Evolutionary conservation across 148 eudicot genomes (phyloP).

Genomic region (Rhododendron simsii): DNA sequence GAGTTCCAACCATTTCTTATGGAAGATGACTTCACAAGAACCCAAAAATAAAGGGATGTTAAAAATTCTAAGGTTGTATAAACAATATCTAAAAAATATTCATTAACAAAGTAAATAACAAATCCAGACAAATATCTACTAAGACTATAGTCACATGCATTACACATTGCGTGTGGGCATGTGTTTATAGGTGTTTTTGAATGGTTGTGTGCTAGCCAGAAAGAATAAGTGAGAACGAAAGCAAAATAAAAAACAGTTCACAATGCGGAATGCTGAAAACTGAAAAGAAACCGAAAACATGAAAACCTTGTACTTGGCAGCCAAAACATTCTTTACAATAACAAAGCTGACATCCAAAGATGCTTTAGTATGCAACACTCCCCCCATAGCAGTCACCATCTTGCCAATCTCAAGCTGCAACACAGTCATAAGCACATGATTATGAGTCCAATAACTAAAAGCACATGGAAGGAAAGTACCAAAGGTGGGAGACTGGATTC

Average conservation of each 20-base stretch:
- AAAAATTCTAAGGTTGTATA: neutral
- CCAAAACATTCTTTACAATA: conserved; percentile 75
- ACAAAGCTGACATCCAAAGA: conserved; percentile 90
- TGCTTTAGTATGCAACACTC: conserved; percentile 52
- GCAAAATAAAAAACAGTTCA: neutral
- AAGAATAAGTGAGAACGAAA: neutral
- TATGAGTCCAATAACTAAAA: neutral
- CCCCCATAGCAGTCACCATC: conserved; percentile 86
- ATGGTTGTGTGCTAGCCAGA: neutral
- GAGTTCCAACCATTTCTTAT: neutral
- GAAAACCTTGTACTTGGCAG: conserved; percentile 87
- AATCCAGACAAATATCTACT: neutral
- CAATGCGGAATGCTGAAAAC: neutral
- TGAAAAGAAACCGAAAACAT: conserved; percentile 3
- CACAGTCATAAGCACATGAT: conserved; percentile 4
- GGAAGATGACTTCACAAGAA: neutral
- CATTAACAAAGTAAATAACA: neutral
- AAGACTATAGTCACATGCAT: neutral
- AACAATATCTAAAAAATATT: neutral
- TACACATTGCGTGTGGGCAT: neutral
- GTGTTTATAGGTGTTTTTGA: neutral
- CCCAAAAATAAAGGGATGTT: neutral
- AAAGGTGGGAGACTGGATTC: neutral
- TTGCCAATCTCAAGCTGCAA: conserved; percentile 68
- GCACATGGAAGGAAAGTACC: neutral